phyloP scores from a whole-genome alignment of 768 basidiomycete genomes.

The Mrakia gelida region DNA sequence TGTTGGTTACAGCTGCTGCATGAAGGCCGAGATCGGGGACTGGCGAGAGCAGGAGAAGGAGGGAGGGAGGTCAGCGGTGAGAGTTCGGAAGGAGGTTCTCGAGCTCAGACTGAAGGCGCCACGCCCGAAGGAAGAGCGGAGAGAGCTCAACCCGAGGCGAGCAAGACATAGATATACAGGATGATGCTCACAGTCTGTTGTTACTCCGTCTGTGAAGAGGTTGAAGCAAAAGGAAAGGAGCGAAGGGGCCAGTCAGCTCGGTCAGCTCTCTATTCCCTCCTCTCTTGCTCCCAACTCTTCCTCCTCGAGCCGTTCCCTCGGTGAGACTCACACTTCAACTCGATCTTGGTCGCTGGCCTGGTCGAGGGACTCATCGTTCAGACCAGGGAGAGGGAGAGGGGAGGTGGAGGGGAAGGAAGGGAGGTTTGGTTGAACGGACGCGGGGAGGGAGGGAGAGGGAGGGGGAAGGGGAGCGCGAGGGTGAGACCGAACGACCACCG shows the following conservation, averaged over 20 bases:
- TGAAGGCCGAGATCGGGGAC: slow-evolving; percentile 50
- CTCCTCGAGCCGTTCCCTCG: background rate
- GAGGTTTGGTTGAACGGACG: background rate
- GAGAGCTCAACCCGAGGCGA: too few relatives aligned
- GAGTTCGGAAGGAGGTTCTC: background rate
- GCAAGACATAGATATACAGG: background rate
- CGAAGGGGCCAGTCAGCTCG: background rate
- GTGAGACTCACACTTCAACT: background rate
- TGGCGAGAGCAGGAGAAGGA: background rate
- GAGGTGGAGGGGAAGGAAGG: background rate
- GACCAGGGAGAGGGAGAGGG: background rate
- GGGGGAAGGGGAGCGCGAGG: background rate
- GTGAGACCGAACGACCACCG: background rate
- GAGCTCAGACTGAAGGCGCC: too few relatives aligned
- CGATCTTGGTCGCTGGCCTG: slow-evolving; percentile 17
- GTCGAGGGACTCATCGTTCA: background rate
- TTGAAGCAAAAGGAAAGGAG: background rate
- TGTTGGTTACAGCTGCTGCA: slow-evolving; percentile 57
- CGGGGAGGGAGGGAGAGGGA: background rate
- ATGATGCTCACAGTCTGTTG: slow-evolving; percentile 51
- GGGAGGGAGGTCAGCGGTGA: background rate
- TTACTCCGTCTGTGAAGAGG: slow-evolving; percentile 50
- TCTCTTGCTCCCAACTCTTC: too few relatives aligned
- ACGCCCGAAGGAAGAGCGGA: too few relatives aligned
- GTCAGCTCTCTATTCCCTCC: background rate